phyloP scores from a whole-genome alignment of 139 green algal species.

The Micractinium conductrix region DNA sequence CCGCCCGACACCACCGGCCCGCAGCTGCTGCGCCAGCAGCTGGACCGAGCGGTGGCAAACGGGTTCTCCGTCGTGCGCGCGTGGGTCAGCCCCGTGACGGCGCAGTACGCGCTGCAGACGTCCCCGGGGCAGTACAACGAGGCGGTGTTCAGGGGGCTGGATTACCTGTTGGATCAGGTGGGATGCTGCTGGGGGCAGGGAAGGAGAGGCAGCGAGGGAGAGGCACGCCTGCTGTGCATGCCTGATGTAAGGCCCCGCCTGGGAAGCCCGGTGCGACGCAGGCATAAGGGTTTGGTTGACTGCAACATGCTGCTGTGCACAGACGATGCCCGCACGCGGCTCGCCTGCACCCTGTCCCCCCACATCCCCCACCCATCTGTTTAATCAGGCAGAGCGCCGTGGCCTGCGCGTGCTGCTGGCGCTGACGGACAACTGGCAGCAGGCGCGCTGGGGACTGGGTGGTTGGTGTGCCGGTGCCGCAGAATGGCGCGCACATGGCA shows the following conservation, averaged over 20 bases:
- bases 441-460: no score
- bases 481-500: no score
- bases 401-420: conserved; percentile 34
- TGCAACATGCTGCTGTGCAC: no score
- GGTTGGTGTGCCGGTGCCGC: no score
- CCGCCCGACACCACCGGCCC: conserved; percentile 45
- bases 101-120: conserved; percentile 49
- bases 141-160: conserved; percentile 53
- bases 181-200: no score
- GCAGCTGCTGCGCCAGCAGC: conserved; percentile 20
- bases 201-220: no score
- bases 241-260: no score
- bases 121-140: conserved; percentile 62
- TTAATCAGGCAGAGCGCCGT: no score
- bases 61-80: conserved; percentile 53
- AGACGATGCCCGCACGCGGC: no score
- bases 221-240: no score
- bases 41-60: conserved; percentile 43
- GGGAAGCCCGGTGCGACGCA: no score
- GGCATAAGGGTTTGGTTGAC: no score
- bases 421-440: conserved; percentile 62
- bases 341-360: background rate
- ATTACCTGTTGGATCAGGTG: conserved; percentile 58
- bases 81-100: conserved; percentile 49
- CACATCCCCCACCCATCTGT: background rate